phyloP scores from a whole-genome alignment of 768 basidiomycete species.

The Tricholoma sp. region DNA sequence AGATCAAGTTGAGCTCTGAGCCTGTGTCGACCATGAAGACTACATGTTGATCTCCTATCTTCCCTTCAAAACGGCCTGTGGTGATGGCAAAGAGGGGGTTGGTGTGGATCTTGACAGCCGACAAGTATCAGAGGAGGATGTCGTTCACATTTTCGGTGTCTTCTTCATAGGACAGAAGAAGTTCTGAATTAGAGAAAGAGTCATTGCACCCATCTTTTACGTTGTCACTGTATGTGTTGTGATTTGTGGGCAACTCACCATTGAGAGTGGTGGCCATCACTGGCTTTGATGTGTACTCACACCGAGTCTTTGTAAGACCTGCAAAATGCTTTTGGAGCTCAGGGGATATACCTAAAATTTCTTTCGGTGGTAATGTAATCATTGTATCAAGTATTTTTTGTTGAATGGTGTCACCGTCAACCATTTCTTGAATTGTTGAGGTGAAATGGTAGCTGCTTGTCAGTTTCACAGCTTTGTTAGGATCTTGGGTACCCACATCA shows the following conservation, averaged over 20 bases:
- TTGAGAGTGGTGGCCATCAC: neutral
- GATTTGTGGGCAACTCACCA: too few species aligned
- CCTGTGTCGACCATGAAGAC: constrained; percentile 18
- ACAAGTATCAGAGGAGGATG: too few species aligned
- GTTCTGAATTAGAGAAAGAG: too few species aligned
- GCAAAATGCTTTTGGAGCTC: neutral
- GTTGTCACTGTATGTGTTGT: too few species aligned
- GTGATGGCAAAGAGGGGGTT: constrained; percentile 10
- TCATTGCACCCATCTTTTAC: too few species aligned
- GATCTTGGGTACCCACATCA: neutral
- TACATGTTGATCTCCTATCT: constrained; percentile 6
- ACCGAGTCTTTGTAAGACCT: neutral
- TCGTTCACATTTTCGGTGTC: too few species aligned
- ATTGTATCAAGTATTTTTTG: too few species aligned
- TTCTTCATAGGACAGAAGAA: too few species aligned
- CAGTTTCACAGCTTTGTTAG: neutral
- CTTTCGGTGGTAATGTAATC: too few species aligned
- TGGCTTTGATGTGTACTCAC: neutral
- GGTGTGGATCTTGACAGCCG: neutral
- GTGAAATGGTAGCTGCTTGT: neutral
- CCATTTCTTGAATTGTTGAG: too few species aligned
- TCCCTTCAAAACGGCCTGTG: constrained; percentile 8
- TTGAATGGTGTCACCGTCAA: too few species aligned
- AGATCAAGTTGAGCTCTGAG: constrained; percentile 19
- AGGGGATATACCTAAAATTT: too few species aligned